phyloP scores from a whole-genome alignment of 345 rosid species.

The Excoecaria agallocha region DNA sequence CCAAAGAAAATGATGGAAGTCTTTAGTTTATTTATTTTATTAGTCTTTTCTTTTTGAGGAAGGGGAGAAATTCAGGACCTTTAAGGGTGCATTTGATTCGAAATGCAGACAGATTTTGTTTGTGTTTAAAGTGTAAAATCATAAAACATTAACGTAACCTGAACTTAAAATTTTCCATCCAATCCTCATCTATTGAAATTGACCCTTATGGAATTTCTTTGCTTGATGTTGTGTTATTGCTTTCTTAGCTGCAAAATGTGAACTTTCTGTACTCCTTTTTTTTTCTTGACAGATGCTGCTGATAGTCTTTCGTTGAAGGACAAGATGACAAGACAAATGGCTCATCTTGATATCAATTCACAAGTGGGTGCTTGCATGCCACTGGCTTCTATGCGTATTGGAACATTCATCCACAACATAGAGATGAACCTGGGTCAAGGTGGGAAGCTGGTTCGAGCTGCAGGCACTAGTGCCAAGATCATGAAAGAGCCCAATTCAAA shows the following conservation, averaged over 20 bases:
- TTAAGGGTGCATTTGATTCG: neutral
- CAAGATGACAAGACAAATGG: constrained; percentile 57
- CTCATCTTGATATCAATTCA: constrained; percentile 69
- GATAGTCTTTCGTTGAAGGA: constrained; percentile 43
- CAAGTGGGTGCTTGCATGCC: constrained; percentile 93
- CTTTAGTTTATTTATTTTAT: neutral
- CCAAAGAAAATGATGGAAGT: neutral
- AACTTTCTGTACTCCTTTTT: neutral
- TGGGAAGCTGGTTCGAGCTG: constrained; percentile 76
- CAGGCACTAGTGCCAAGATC: constrained; percentile 86
- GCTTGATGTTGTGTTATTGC: neutral
- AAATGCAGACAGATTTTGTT: neutral
- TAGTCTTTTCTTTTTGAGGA: neutral
- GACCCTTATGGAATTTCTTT: neutral
- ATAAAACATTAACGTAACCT: neutral
- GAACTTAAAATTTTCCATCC: neutral
- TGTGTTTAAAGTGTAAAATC: neutral
- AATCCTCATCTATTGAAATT: neutral
- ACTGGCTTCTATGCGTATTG: constrained; percentile 74
- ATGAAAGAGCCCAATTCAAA: constrained; percentile 65
- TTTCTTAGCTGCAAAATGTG: neutral
- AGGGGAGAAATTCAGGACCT: neutral
- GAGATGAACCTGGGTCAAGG: constrained; percentile 87
- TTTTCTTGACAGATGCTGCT: constrained; percentile 10
- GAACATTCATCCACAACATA: constrained; percentile 84